Evolutionary conservation across 176 grass and related monocot genomes (phyloP).

Genomic region (Cenchrus americanus): DNA sequence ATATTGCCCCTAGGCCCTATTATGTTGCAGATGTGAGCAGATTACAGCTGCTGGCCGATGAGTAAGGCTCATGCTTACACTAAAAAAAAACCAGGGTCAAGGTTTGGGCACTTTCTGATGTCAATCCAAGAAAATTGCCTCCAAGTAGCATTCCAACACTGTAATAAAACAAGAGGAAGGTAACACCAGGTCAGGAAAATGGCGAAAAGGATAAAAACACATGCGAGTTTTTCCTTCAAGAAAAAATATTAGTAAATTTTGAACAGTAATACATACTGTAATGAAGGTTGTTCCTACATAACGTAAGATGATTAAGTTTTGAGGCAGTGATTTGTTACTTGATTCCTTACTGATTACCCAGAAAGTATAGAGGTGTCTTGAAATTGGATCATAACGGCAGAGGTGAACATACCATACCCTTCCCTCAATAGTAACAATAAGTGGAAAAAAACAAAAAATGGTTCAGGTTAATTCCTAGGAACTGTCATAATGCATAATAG

Average conservation of each 20-base stretch:
- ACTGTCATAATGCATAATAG: background rate
- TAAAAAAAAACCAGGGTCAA: background rate
- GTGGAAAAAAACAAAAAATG: background rate
- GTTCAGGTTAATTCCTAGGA: background rate
- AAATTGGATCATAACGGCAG: background rate
- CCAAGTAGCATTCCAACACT: background rate
- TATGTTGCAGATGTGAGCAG: background rate
- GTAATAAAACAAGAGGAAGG: background rate
- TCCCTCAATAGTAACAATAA: background rate
- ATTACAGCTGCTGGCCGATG: background rate
- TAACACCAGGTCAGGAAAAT: constrained; percentile 17
- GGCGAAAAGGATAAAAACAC: background rate
- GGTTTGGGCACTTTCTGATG: constrained; percentile 4
- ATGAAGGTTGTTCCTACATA: background rate
- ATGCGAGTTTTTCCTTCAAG: background rate
- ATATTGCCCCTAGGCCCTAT: background rate
- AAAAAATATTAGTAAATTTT: background rate
- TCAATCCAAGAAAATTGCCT: background rate
- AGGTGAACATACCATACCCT: background rate
- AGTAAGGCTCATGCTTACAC: background rate
- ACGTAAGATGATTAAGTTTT: background rate
- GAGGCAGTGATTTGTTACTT: background rate
- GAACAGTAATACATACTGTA: background rate
- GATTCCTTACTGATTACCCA: background rate
- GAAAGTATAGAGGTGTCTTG: background rate